Base-by-base conservation (phyloP, 1,139 yeast genomes). In the Debaryomyces psychrophilus region DNA sequence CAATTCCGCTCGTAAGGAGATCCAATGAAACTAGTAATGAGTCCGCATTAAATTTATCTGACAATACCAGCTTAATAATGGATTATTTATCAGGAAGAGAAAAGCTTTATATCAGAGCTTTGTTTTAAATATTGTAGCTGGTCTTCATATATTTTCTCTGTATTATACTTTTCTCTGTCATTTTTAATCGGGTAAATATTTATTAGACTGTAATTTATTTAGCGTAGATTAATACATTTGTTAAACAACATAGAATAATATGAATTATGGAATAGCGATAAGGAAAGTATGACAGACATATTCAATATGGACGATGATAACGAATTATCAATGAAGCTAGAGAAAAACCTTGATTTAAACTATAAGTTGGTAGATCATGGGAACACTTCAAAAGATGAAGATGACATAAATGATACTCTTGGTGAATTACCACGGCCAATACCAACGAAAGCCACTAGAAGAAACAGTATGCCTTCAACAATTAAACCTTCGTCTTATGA, bases 1-100 rank as follows among this genome's bases (percentile, higher is more conserved):
- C 71, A 1, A 58, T 68, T 20, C 53, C 59, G 12, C 51, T 69
- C 31, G 61, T 62, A 44, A 51, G 48, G 25, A 37, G 49, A 15
- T 25, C 15, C 12, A 12, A 15, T 18, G 43, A 39, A 9, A 22
- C 37, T 4, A n/a, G 25, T 7, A 17, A 27, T 20, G 18, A 9
- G 14, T 18, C 37, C 14, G n/a, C 20, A 1, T 37, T 41, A 40
- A 17, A 40, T 35, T 14, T 40, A 35, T 31, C 46, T 50, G 37
- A 50, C 35, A 36, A 20, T 11, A 31, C 28, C 6, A 37, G 29
- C 35, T 8, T 42, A 20, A 27, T 58, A 27, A 46, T 55, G 45
- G 61, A 60, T 40, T 59, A 57, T 40, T 45, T 58, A 22, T 48
- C 50, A 50, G 44, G 49, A 25, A 59, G 57, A 49, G 56, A 56